A percentile compares a stretch with the other conserved stretches of the same genome.
Evolutionary conservation across 257 asterid species (phyloP).

Genomic region (Fraxinus excelsior): DNA sequence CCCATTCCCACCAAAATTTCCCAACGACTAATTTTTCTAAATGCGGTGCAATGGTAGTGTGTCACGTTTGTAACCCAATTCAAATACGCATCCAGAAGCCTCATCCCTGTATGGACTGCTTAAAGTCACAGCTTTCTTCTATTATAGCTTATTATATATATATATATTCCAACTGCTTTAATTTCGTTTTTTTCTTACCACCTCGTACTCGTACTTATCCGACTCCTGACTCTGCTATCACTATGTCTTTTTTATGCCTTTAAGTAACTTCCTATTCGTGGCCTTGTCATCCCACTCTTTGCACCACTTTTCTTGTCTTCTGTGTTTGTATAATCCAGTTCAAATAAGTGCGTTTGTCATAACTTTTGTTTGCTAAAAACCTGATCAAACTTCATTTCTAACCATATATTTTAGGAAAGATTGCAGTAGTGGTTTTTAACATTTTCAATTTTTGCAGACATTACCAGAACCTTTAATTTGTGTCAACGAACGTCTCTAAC

Average conservation of each 20-base stretch:
- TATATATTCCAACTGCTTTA: neutral
- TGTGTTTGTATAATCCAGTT: neutral
- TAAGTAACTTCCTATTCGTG: neutral
- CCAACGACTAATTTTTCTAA: neutral
- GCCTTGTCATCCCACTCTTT: neutral
- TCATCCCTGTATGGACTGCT: neutral
- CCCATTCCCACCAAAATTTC: slow-evolving; percentile 12
- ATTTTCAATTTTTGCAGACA: no score
- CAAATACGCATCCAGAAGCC: neutral
- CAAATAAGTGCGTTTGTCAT: neutral
- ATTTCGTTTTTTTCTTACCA: neutral
- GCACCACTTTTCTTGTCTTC: neutral
- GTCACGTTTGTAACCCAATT: neutral
- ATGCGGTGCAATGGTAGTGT: neutral
- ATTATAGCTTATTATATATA: neutral
- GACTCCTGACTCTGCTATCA: neutral
- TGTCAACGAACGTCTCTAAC: no score
- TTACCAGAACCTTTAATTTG: no score
- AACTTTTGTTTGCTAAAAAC: no score
- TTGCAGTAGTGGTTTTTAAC: no score
- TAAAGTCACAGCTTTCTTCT: neutral
- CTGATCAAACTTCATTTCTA: no score
- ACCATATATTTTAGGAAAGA: no score
- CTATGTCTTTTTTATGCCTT: neutral
- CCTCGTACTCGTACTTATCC: neutral